These are phyloP conservation scores for Leishmania lainsoni DNA, from an alignment of 208 protist genomes.

Conservation along the genomic window DNA sequence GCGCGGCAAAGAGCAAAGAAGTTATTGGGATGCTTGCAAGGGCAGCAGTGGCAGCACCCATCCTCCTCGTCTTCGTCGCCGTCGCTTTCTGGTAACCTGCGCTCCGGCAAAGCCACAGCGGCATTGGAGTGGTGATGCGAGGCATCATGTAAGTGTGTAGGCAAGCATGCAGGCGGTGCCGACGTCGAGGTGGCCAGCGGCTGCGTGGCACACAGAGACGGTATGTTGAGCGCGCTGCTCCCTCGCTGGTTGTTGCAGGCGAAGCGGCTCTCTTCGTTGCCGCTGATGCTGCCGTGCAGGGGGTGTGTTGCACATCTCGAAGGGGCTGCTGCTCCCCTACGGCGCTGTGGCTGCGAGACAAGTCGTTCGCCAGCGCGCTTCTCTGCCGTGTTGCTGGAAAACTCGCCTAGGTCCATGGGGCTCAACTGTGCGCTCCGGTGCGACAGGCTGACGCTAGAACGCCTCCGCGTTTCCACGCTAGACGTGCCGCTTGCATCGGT, in stretches of 20 bases:
- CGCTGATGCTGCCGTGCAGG: constrained; percentile 3
- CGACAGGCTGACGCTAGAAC: background rate
- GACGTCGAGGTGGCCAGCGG: background rate
- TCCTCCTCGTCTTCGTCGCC: constrained; percentile 5
- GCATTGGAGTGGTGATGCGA: background rate
- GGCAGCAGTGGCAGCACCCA: constrained; percentile 58
- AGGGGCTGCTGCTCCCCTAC: constrained; percentile 6
- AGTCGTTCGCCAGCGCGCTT: constrained; percentile 29
- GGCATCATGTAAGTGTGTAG: background rate
- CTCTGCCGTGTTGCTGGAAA: background rate
- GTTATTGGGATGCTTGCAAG: constrained; percentile 43
- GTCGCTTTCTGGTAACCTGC: background rate
- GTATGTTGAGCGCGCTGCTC: constrained; percentile 1
- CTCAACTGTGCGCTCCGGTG: background rate
- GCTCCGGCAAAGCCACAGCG: background rate
- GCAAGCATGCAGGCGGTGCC: background rate
- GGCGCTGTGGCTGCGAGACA: constrained; percentile 7
- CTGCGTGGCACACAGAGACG: constrained; percentile 3
- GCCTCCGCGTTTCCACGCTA: background rate
- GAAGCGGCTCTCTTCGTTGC: constrained; percentile 25
- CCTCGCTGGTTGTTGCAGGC: constrained; percentile 27
- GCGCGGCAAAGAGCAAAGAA: constrained; percentile 36
- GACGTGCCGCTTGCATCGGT: background rate
- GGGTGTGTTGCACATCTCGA: background rate
- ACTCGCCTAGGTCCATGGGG: background rate